Evolutionary conservation across 2,329 filamentous ascomycete genomes (phyloP), one percentile per base, ranked within the genome.

Genomic region (Orbilia blumenaviensis): DNA sequence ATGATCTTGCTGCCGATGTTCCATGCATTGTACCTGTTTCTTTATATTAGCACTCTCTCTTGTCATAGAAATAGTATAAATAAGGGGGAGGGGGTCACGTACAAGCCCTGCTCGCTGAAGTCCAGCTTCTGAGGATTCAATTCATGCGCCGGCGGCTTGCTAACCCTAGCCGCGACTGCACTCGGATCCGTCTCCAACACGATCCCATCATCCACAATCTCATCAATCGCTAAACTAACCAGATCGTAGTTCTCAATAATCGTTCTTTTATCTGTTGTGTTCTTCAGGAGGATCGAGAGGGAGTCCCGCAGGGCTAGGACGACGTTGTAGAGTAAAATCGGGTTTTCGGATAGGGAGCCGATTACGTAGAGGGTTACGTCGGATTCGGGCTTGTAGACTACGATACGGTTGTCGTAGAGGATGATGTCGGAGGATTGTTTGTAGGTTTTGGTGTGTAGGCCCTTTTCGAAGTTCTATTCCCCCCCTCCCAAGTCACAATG

Each of bases 191-290:
- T 98, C 85, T 99, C 95, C 77, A 99, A 89, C 80, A 99, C 94
- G 82, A 98, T 96, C 76, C 95, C 95, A 82, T 96, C 93, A 84
- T 97, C 93, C 64, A 96, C 89, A 78, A 96, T 94, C 84, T 99
- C 95, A 83, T 99, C 95, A 78, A 99, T 92, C 48, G 94, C 92
- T 64, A 99, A 89, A 12, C 93, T 92, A 78, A 97, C 92, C 21
- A 98, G 88, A 84, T 98, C 95, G 86, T 98, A 99, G 88, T 98
- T 98, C 85, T 99, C 95, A 81, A 98, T 91, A 79, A 98, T 93
- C 71, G 95, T 98, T 79, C 95, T 91, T 88, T 97, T 97, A 86
- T 99, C 95, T 60, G 96, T 93, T 93, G 87, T 96, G 36, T 76
- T 69, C 21, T 76, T 72, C 4, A 75, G 41, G 8, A 72, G 21